These are phyloP conservation scores for Lactarius sanguifluus DNA, from an alignment of 768 basidiomycete species.

Conservation along the genomic window DNA sequence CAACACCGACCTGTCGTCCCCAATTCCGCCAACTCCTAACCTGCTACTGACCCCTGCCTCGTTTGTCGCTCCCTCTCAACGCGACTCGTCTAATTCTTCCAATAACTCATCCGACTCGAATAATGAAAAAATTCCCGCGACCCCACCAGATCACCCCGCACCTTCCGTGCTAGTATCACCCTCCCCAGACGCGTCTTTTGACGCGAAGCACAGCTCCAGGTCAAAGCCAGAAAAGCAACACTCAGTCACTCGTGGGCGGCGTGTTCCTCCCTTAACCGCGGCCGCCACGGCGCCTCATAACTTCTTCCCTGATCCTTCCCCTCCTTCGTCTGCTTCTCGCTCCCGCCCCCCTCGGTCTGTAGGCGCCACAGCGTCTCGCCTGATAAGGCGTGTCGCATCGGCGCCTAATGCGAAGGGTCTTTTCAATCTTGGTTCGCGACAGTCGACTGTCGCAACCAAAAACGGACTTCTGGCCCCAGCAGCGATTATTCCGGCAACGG, in stretches of 20 bases:
- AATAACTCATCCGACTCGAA: constrained; percentile 75
- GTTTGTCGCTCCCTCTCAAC: constrained; percentile 53
- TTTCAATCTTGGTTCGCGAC: constrained; percentile 62
- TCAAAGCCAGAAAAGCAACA: constrained; percentile 38
- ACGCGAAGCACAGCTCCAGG: constrained; percentile 29
- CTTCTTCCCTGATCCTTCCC: constrained; percentile 42
- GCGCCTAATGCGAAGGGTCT: constrained; percentile 95
- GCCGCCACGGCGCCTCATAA: constrained; percentile 45
- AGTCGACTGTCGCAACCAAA: constrained; percentile 55
- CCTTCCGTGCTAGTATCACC: constrained; percentile 32
- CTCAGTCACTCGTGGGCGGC: constrained; percentile 30
- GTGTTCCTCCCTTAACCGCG: constrained; percentile 46
- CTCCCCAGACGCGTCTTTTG: constrained; percentile 24
- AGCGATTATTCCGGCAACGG: constrained; percentile 56
- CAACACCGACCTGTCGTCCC: constrained; percentile 47
- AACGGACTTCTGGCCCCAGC: constrained; percentile 78
- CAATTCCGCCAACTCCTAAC: constrained; percentile 45
- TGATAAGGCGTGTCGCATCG: constrained; percentile 93
- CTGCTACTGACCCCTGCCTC: constrained; percentile 56
- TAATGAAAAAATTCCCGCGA: constrained; percentile 34
- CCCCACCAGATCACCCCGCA: constrained; percentile 28
- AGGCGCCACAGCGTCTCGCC: constrained; percentile 76
- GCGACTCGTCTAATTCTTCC: constrained; percentile 78
- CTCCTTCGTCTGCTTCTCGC: constrained; percentile 37
- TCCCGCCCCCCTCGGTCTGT: constrained; percentile 65